A percentile compares a stretch with the other conserved stretches of the same genome.
phyloP scores from a whole-genome alignment of 2,329 filamentous ascomycete genomes.

The Monilinia polystroma region DNA sequence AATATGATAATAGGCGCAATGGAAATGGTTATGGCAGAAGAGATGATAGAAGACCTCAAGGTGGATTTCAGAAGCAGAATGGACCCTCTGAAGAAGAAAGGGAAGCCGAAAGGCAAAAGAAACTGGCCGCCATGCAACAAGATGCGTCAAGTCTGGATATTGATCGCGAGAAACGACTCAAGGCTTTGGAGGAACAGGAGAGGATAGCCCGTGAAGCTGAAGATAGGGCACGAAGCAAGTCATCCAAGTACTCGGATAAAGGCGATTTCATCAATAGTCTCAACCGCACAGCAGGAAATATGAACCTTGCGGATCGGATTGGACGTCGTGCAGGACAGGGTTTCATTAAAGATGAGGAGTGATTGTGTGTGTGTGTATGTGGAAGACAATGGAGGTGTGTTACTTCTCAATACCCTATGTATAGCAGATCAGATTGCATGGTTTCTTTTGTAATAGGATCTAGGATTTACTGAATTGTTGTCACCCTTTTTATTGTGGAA shows the following conservation, averaged over 20 bases:
- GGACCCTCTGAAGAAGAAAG: slow-evolving; percentile 35
- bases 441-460: not conserved
- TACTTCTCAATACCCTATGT: not conserved
- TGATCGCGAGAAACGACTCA: slow-evolving; percentile 67
- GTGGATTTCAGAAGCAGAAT: slow-evolving; percentile 5
- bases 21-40: slow-evolving; percentile 33
- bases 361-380: slow-evolving; percentile 9
- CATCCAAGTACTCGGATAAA: slow-evolving; percentile 61
- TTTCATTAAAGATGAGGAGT: slow-evolving; percentile 47
- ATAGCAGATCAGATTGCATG: slow-evolving; percentile 1
- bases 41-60: slow-evolving; percentile 32
- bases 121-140: slow-evolving; percentile 71
- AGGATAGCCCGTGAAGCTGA: slow-evolving; percentile 64
- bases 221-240: slow-evolving; percentile 58
- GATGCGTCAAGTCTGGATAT: slow-evolving; percentile 67
- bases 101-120: slow-evolving; percentile 62
- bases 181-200: slow-evolving; percentile 65
- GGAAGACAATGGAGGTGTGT: slow-evolving; percentile 9
- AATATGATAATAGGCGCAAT: slow-evolving; percentile 34
- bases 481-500: not conserved
- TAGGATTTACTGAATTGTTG: not conserved
- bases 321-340: slow-evolving; percentile 48
- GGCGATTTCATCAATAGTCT: slow-evolving; percentile 63
- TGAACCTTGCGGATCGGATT: slow-evolving; percentile 53
- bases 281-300: slow-evolving; percentile 56